These are phyloP conservation scores for Mrakia hoshinonis DNA, from an alignment of 768 basidiomycete species.

Conservation along the genomic window DNA sequence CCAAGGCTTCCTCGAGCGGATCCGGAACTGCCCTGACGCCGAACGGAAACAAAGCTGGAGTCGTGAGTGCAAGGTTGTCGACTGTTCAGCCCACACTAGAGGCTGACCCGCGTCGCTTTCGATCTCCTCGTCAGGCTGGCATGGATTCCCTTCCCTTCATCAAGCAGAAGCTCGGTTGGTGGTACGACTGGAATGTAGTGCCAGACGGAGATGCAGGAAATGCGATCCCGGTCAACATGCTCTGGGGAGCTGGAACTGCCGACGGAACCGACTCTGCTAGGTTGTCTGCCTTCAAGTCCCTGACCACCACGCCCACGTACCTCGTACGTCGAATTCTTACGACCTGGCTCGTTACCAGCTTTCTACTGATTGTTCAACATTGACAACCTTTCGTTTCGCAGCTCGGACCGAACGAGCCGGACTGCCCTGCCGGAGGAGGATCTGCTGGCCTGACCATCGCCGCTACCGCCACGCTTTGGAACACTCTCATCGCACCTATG, in stretches of 20 bases:
- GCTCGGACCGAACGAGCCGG: slow-evolving; percentile 42
- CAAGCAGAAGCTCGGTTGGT: slow-evolving; percentile 38
- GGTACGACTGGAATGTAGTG: slow-evolving; percentile 35
- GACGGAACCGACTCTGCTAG: slow-evolving; percentile 37
- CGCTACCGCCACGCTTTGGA: slow-evolving; percentile 36
- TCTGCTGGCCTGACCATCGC: slow-evolving; percentile 12
- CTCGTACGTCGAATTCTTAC: slow-evolving; percentile 20
- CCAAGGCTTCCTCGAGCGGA: not conserved
- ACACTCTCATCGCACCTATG: slow-evolving; percentile 36
- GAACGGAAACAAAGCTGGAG: slow-evolving; percentile 34
- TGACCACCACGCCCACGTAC: slow-evolving; percentile 37
- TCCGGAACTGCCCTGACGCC: not conserved
- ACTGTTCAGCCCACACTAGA: not conserved
- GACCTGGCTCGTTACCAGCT: not conserved
- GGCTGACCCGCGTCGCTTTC: not conserved
- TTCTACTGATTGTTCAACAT: not conserved
- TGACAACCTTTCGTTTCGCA: not conserved
- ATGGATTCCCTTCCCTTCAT: slow-evolving; percentile 33
- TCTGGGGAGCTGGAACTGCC: slow-evolving; percentile 30
- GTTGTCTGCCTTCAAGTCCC: slow-evolving; percentile 35
- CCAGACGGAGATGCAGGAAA: slow-evolving; percentile 2
- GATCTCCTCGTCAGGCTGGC: not conserved
- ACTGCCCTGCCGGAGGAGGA: slow-evolving; percentile 34
- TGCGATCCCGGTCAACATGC: slow-evolving; percentile 20
- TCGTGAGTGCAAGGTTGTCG: slow-evolving; percentile 31